Conservation (phyloP, 257 asterid genomes). For the Thymus quinquecostatus region DNA sequence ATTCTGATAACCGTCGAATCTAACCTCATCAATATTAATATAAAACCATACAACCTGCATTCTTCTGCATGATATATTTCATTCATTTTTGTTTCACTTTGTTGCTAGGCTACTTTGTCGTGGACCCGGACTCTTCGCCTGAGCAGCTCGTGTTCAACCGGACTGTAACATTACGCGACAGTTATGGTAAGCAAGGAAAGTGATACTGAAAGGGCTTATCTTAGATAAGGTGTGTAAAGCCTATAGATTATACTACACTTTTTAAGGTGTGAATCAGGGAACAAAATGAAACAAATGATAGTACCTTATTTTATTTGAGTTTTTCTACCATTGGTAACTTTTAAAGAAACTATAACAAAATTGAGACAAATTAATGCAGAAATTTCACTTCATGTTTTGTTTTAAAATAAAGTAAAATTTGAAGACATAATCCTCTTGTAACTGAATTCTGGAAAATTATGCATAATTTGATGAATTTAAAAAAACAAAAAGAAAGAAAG, state of each 20-base stretch:
- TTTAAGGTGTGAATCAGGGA: no score
- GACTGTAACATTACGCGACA: constrained; percentile 75
- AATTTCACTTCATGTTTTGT: no score
- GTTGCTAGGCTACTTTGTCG: constrained; percentile 69
- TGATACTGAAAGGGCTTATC: constrained; percentile 29
- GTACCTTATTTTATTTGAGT: no score
- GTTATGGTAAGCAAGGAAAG: constrained; percentile 65
- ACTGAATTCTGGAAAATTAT: no score
- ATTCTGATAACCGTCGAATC: background rate
- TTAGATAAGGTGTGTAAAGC: background rate
- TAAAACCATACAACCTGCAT: background rate
- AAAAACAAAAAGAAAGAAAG: no score
- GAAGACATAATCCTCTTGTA: no score
- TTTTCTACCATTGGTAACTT: no score
- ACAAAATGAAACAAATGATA: no score
- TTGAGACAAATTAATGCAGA: no score
- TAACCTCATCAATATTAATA: background rate
- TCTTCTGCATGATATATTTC: background rate
- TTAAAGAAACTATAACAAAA: no score
- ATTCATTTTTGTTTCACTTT: background rate
- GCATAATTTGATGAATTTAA: no score
- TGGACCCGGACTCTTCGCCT: constrained; percentile 66
- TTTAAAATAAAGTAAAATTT: no score
- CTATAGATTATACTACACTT: background rate
- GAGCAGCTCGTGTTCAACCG: constrained; percentile 75